These are phyloP conservation scores for Eucalyptus grandis DNA, from an alignment of 345 rosid genomes.

Conservation along the genomic window DNA sequence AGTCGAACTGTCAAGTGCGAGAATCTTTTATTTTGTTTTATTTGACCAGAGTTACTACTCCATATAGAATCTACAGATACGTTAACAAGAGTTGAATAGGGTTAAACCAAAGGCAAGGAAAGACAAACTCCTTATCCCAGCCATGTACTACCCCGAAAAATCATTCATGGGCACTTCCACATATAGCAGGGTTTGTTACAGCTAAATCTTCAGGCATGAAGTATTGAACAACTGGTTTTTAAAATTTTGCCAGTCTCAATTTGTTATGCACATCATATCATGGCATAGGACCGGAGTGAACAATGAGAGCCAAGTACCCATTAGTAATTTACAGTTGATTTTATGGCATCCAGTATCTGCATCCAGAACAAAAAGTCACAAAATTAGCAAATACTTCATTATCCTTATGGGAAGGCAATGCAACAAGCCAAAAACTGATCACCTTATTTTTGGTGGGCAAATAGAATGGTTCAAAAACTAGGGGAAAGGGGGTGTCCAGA, in stretches of 20 bases:
- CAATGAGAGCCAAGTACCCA: neutral
- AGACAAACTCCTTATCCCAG: neutral
- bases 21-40: neutral
- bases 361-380: neutral
- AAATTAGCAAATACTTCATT: neutral
- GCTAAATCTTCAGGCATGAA: neutral
- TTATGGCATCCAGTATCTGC: conserved; percentile 84
- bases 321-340: conserved; percentile 60
- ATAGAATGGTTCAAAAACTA: conserved; percentile 86
- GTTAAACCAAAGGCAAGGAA: neutral
- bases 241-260: neutral
- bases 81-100: neutral
- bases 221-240: neutral
- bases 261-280: neutral
- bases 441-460: conserved; percentile 85
- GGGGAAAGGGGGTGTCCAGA: conserved; percentile 86
- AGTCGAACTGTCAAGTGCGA: neutral
- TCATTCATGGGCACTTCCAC: neutral
- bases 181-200: neutral
- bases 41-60: neutral
- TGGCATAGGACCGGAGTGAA: neutral
- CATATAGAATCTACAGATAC: neutral
- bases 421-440: neutral
- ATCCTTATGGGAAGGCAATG: neutral
- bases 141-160: neutral